Evolutionary conservation across 345 rosid genomes (phyloP), one percentile per base, ranked within the genome.

Genomic region (Linum lewisii): DNA sequence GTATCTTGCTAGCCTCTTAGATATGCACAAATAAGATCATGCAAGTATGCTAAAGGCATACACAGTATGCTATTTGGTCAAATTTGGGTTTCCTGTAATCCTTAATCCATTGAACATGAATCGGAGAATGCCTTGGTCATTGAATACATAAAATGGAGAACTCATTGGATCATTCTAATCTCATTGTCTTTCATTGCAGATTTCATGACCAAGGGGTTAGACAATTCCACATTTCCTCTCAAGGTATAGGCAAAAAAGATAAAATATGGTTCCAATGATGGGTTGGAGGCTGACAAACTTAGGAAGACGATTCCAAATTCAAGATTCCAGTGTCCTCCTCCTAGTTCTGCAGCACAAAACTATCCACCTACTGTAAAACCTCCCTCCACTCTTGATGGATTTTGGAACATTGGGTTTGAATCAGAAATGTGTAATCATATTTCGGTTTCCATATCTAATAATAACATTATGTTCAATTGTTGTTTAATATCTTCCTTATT

Each of bases 351-450:
- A n/a, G n/a, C n/a, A n/a, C n/a, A n/a, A n/a, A n/a, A n/a, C n/a
- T n/a, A 68, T 32, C 75, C 66, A 7, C 45, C 76, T 49, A 73
- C 61, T 57, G 49, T 60, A 67, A 84, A 80, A 75, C 98, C 97
- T 72, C 97, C 97, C 22, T 24, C 82, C 77, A 88, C 97, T 58
- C 97, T 95, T 22, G 98, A 88, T 65, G 98, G 95, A 23, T 92
- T 92, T 75, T 88, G 97, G 97, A 86, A 88, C 68, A 88, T 92
- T 54, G 95, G 97, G 26, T 88, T 88, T 72, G 97, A 92, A 67
- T 86, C 97, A 38, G 97, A 92, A 76, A 84, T 84, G 81, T 92
- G 82, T n/a, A n/a, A n/a, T n/a, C n/a, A 78, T 63, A 52, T 32
- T 3, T 42, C 14, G 15, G 18, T 42, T 42, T 34, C 5, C 38